Percentiles rank a stretch among this genome's conserved stretches.
Conservation (phyloP, 306 rosid species). For the Notholithocarpus densiflorus region DNA sequence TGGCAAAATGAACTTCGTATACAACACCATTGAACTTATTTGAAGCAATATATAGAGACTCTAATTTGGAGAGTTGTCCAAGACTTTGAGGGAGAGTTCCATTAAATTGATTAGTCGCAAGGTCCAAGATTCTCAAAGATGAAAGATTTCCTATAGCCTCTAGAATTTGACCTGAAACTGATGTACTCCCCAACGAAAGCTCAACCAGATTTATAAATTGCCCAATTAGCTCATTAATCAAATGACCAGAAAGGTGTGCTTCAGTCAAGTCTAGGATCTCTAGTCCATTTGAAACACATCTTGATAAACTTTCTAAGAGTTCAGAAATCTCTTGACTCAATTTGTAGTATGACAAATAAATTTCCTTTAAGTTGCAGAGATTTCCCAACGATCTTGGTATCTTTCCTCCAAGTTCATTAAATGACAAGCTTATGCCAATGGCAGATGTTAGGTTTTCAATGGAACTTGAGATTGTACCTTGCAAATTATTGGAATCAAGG, state of each 20-base stretch:
- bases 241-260: not conserved
- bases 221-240: not conserved
- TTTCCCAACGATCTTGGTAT: not conserved
- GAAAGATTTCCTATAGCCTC: not conserved
- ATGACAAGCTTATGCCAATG: not conserved
- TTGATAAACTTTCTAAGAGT: too few relatives aligned
- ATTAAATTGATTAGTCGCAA: not conserved
- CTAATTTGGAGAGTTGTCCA: not conserved
- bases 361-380: not conserved
- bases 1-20: slow-evolving; percentile 14
- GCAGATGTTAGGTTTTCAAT: slow-evolving; percentile 6
- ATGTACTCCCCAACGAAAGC: not conserved
- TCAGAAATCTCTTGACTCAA: too few relatives aligned
- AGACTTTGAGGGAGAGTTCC: not conserved
- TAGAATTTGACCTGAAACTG: not conserved
- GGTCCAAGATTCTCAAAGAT: not conserved
- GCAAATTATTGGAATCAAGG: not conserved
- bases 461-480: not conserved
- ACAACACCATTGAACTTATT: not conserved
- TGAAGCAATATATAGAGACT: not conserved
- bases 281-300: too few relatives aligned
- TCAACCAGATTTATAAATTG: not conserved
- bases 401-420: not conserved
- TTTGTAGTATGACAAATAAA: too few relatives aligned
- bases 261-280: not conserved